A percentile compares a stretch with the other conserved stretches of the same genome.
phyloP scores from a whole-genome alignment of 148 eudicot genomes.

The Cornus kousa region DNA sequence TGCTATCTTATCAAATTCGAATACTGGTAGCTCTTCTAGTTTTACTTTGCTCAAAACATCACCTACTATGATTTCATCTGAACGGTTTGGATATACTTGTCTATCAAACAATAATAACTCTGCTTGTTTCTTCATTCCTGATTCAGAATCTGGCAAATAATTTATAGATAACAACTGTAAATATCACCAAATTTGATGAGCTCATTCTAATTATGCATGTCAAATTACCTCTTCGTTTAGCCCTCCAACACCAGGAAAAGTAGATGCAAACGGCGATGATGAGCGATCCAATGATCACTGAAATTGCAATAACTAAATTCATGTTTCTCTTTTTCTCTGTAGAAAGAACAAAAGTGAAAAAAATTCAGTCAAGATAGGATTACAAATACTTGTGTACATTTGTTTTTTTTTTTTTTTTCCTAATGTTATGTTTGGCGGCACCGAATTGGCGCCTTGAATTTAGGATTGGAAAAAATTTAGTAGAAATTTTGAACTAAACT shows the following conservation, averaged over 20 bases:
- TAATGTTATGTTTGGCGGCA: too few relatives aligned
- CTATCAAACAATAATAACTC: not conserved
- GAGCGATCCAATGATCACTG: conserved; percentile 17
- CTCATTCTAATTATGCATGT: not conserved
- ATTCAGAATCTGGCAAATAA: not conserved
- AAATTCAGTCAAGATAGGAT: not conserved
- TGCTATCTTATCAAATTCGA: conserved; percentile 29
- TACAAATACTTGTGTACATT: not conserved
- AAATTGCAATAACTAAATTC: conserved; percentile 4
- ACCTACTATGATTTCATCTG: not conserved
- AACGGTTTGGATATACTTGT: not conserved
- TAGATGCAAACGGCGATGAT: conserved; percentile 1
- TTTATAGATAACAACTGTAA: not conserved
- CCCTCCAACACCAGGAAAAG: conserved; percentile 10
- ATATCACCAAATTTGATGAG: not conserved
- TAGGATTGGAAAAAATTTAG: too few relatives aligned
- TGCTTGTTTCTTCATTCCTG: not conserved
- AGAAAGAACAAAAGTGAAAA: not conserved
- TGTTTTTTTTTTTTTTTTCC: too few relatives aligned
- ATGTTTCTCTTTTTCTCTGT: conserved; percentile 15
- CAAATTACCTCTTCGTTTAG: conserved; percentile 20
- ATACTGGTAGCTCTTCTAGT: conserved; percentile 36
- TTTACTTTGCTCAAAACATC: conserved; percentile 2
- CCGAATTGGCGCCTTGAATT: too few relatives aligned
- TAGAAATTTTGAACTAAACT: too few relatives aligned